These are phyloP conservation scores for Phytophthora megakarya DNA, from an alignment of 352 stramenopile genomes.

Conservation along the genomic window DNA sequence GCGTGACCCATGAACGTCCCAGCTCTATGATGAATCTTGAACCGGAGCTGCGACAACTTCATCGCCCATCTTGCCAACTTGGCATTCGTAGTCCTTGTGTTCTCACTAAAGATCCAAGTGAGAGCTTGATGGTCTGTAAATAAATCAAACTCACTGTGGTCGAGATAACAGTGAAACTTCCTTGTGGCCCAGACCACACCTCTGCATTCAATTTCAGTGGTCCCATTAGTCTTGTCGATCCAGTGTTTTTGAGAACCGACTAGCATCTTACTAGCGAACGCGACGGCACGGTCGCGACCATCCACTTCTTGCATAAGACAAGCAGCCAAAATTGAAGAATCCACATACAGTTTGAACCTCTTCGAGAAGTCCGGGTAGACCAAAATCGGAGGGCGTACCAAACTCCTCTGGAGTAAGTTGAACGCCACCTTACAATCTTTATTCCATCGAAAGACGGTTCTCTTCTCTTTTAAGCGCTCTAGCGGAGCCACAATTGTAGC, in stretches of 20 bases:
- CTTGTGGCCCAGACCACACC: no score
- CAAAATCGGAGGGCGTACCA: no score
- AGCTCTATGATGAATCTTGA: no score
- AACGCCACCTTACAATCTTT: no score
- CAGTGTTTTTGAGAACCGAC: background rate
- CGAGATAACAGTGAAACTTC: background rate
- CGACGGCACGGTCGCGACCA: background rate
- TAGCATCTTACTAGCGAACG: background rate
- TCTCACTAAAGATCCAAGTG: background rate
- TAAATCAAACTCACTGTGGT: background rate
- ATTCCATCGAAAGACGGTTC: no score
- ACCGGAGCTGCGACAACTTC: no score
- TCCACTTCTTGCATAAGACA: background rate
- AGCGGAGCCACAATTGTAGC: no score
- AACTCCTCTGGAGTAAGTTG: no score
- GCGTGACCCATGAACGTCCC: no score
- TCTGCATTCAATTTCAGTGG: background rate
- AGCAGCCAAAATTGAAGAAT: background rate
- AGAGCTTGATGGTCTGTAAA: slow-evolving; percentile 3
- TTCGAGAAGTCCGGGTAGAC: background rate
- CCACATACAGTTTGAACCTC: background rate
- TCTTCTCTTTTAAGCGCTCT: no score
- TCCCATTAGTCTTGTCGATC: background rate
- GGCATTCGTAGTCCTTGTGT: background rate
- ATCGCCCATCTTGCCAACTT: slow-evolving; percentile 10